Conservation (phyloP, 257 asterid species). For the Avicennia marina region DNA sequence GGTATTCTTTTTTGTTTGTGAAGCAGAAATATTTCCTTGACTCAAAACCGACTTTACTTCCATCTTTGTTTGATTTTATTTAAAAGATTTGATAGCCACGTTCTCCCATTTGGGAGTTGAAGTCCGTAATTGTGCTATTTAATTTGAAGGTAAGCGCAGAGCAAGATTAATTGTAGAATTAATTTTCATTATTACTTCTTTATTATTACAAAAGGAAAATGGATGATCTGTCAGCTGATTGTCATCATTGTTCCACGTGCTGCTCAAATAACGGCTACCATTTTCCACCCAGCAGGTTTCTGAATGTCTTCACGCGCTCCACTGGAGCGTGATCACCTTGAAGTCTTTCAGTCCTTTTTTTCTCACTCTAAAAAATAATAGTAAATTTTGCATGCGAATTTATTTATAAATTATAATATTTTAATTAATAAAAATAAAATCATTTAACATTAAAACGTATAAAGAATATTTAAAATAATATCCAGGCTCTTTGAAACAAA, state of each 20-base stretch:
- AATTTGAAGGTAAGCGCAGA: not conserved
- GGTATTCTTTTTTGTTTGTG: not conserved
- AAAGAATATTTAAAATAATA: no score
- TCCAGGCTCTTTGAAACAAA: no score
- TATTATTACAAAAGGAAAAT: not conserved
- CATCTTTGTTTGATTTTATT: not conserved
- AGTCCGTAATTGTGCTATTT: constrained; percentile 2
- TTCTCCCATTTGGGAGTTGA: not conserved
- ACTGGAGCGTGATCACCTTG: no score
- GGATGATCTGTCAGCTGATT: constrained; percentile 9
- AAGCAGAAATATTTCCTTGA: no score
- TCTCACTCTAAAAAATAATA: no score
- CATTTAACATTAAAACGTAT: no score
- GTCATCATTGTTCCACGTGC: constrained; percentile 15
- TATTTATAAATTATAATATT: no score
- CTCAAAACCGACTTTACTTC: not conserved
- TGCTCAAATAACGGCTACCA: constrained; percentile 33
- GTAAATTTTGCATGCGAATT: no score
- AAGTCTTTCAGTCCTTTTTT: no score
- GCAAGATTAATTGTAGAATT: not conserved
- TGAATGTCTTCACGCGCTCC: no score
- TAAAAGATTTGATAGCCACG: not conserved
- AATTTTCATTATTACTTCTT: not conserved
- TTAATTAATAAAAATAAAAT: no score
- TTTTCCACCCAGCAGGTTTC: constrained; percentile 1